Conservation (phyloP, 2,329 filamentous ascomycete genomes). For the Epichloe amarillans region DNA sequence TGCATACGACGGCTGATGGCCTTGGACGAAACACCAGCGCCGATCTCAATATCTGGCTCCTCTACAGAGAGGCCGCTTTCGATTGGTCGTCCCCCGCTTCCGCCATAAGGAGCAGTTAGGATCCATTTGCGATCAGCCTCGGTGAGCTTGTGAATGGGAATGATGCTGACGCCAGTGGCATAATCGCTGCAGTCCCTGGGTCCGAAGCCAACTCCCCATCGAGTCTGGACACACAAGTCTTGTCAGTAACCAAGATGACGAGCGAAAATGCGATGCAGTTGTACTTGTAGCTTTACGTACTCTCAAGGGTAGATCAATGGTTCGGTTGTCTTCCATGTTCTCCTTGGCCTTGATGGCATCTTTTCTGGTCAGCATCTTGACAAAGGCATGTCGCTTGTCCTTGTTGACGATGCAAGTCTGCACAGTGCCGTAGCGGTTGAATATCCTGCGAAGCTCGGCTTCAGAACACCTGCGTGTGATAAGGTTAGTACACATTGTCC, state of each 20-base stretch:
- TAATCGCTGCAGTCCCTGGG: constrained; percentile 97
- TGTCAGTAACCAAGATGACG: constrained; percentile 1
- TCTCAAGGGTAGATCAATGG: constrained; percentile 58
- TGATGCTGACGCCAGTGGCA: constrained; percentile 77
- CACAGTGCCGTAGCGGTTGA: constrained; percentile 70
- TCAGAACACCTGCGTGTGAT: constrained; percentile 50
- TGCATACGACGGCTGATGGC: constrained; percentile 59
- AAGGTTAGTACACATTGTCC: neutral
- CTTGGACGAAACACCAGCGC: constrained; percentile 92
- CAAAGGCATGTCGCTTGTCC: constrained; percentile 95
- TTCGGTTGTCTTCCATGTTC: constrained; percentile 70
- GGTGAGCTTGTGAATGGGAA: constrained; percentile 83
- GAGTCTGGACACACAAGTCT: constrained; percentile 44
- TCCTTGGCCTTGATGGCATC: constrained; percentile 76
- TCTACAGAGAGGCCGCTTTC: constrained; percentile 80
- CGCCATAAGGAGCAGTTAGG: constrained; percentile 82
- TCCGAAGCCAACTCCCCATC: constrained; percentile 96
- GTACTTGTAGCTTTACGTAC: constrained; percentile 33
- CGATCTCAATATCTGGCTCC: constrained; percentile 97
- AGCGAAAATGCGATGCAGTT: neutral
- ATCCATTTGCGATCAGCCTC: constrained; percentile 98
- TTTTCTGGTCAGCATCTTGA: constrained; percentile 89
- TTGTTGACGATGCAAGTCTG: constrained; percentile 98
- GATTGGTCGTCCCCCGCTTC: constrained; percentile 78
- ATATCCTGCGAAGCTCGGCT: constrained; percentile 66